Percentiles rank a stretch among this genome's conserved stretches.
Conservation (phyloP, 2,329 filamentous ascomycete species). For the Aspergillus ustus region DNA sequence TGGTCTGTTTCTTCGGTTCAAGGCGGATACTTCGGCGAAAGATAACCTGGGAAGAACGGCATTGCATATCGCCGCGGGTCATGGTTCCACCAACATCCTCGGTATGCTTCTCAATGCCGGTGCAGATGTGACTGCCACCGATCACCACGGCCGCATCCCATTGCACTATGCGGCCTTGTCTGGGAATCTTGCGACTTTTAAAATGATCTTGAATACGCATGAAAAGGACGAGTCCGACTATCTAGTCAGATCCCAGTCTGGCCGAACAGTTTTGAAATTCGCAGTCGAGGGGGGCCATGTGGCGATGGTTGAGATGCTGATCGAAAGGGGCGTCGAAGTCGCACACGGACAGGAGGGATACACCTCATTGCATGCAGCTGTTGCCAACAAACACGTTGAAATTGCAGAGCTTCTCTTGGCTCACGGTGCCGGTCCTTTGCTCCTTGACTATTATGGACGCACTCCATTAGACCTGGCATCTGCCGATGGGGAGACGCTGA, state of each 20-base stretch:
- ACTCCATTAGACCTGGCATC: background rate
- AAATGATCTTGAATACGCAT: background rate
- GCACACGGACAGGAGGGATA: background rate
- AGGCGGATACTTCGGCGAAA: background rate
- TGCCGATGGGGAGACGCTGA: background rate
- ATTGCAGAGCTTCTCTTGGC: background rate
- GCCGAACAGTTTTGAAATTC: background rate
- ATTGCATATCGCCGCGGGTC: slow-evolving; percentile 2
- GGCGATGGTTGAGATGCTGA: background rate
- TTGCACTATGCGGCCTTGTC: background rate
- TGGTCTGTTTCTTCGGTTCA: background rate
- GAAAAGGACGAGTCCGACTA: background rate
- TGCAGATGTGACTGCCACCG: background rate
- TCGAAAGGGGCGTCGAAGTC: background rate
- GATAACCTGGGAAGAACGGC: background rate
- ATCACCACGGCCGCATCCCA: slow-evolving; percentile 1
- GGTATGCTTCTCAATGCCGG: background rate
- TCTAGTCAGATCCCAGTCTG: background rate
- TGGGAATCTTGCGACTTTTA: background rate
- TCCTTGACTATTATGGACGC: slow-evolving; percentile 2
- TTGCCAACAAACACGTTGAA: slow-evolving; percentile 1
- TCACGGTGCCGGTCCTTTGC: background rate
- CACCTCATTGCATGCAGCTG: background rate
- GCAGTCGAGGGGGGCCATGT: background rate
- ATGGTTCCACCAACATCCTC: background rate